A percentile compares a stretch with the other conserved stretches of the same genome.
These are phyloP conservation scores for Aspergillus nidulans DNA, from an alignment of 495 filamentous ascomycete species.

Conservation along the genomic window DNA sequence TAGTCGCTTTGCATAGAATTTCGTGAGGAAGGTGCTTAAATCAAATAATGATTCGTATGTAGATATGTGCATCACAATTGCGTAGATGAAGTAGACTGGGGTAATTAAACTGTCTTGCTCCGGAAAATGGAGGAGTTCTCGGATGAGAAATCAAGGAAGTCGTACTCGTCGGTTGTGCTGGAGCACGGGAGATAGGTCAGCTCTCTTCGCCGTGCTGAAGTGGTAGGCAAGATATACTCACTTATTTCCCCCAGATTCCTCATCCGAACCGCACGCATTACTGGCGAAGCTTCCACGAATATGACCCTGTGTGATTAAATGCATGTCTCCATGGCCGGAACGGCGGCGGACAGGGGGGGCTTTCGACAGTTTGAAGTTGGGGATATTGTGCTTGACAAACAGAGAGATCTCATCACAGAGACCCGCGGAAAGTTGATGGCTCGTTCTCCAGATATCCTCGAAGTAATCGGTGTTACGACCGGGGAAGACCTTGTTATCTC, in stretches of 20 bases:
- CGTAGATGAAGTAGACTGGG: neutral
- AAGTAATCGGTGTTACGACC: conserved; percentile 18
- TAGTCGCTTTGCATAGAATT: neutral
- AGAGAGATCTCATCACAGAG: conserved; percentile 10
- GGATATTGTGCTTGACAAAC: neutral
- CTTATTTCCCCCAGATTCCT: neutral
- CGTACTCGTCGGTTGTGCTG: neutral
- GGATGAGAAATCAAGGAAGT: neutral
- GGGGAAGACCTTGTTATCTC: neutral
- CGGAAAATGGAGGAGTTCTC: neutral
- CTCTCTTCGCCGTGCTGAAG: neutral
- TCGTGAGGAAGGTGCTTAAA: neutral
- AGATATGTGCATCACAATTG: neutral
- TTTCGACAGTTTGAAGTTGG: neutral
- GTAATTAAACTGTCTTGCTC: neutral
- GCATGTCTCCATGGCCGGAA: conserved; percentile 1
- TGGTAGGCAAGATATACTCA: neutral
- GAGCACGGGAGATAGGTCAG: neutral
- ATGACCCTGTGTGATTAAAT: conserved; percentile 2
- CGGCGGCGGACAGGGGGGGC: conserved; percentile 9
- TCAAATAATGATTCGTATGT: neutral
- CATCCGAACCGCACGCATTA: neutral
- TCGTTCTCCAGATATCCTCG: conserved; percentile 16
- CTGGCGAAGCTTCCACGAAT: neutral
- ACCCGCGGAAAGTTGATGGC: conserved; percentile 4